A percentile compares a stretch with the other conserved stretches of the same genome.
Evolutionary conservation across 352 stramenopile genomes (phyloP).

Genomic region (Pythium rhizo-oryzae): DNA sequence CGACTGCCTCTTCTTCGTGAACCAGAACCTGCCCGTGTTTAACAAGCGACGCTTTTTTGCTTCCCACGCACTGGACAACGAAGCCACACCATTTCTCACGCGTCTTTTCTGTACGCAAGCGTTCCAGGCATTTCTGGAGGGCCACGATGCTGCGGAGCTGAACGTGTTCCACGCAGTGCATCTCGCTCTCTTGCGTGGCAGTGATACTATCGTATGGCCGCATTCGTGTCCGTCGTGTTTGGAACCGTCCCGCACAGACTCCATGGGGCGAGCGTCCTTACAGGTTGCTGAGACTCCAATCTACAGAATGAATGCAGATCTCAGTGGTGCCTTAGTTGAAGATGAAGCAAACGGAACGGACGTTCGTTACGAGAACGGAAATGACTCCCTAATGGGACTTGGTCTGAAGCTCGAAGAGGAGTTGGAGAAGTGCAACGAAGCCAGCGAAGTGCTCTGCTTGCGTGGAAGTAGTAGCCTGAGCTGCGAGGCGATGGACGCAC

Average conservation of each 20-base stretch:
- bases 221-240: constrained; percentile 29
- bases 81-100: constrained; percentile 70
- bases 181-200: constrained; percentile 54
- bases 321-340: background rate
- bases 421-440: constrained; percentile 20
- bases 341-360: background rate
- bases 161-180: constrained; percentile 83
- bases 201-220: constrained; percentile 33
- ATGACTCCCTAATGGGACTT: background rate
- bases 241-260: constrained; percentile 41
- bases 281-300: constrained; percentile 26
- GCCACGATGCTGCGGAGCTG: constrained; percentile 65
- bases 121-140: constrained; percentile 84
- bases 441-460: constrained; percentile 17
- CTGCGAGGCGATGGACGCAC: constrained; percentile 17
- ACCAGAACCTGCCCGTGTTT: constrained; percentile 86
- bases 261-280: background rate
- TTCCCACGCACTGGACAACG: constrained; percentile 52
- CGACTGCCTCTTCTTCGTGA: constrained; percentile 87
- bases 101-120: constrained; percentile 73
- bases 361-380: background rate
- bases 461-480: constrained; percentile 7
- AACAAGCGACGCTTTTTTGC: constrained; percentile 85
- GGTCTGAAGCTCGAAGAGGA: constrained; percentile 20
- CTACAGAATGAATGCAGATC: constrained; percentile 25